Percentiles rank a stretch among this genome's conserved stretches.
These are phyloP conservation scores for Lepidium africanum DNA, from an alignment of 345 rosid species.

Conservation along the genomic window DNA sequence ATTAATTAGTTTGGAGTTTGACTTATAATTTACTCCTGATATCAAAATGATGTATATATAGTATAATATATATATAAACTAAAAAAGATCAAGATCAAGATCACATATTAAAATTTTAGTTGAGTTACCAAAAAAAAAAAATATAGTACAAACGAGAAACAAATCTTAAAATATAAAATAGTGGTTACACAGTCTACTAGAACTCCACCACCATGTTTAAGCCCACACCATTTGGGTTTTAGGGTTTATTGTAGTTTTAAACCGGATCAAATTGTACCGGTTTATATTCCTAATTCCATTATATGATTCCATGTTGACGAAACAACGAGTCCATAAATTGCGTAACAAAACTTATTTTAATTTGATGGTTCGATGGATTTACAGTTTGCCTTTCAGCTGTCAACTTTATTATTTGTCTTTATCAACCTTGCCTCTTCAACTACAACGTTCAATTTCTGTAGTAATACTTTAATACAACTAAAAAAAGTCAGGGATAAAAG, in stretches of 20 bases:
- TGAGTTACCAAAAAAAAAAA: too few relatives aligned
- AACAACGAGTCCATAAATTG: neutral
- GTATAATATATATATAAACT: too few relatives aligned
- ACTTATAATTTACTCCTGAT: too few relatives aligned
- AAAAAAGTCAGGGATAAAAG: neutral
- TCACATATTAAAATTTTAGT: neutral
- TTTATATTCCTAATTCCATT: neutral
- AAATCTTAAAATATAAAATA: too few relatives aligned
- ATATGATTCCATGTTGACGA: neutral
- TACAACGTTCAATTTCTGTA: constrained; percentile 1
- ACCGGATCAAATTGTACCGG: neutral
- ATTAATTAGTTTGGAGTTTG: too few relatives aligned
- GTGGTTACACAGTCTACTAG: too few relatives aligned
- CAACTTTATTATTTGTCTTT: neutral
- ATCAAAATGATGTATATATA: too few relatives aligned
- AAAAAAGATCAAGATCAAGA: neutral
- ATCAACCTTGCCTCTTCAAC: neutral
- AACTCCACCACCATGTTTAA: too few relatives aligned
- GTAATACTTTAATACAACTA: neutral
- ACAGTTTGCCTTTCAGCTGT: constrained; percentile 13
- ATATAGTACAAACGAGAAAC: neutral
- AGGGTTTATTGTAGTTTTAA: neutral
- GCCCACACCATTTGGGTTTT: neutral
- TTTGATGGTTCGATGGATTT: neutral
- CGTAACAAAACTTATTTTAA: neutral